Evolutionary conservation across 31 red algal genomes (phyloP).

Genomic region (Odonthalia washingtoniensis): DNA sequence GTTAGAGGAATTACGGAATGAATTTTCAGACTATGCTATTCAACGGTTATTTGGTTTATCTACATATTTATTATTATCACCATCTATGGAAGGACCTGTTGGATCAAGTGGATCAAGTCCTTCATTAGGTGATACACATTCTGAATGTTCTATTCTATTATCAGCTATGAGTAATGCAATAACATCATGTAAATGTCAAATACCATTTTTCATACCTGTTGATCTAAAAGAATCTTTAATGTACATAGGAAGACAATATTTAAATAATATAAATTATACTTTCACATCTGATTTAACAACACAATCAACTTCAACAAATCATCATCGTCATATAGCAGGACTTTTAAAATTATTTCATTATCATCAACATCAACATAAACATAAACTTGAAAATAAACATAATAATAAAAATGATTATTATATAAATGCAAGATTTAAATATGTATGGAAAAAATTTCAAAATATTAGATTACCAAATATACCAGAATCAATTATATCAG

Average conservation of each 20-base stretch:
- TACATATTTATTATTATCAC: conserved; percentile 40
- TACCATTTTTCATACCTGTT: conserved; percentile 67
- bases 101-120: too few species aligned
- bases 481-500: conserved; percentile 63
- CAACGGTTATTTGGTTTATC: conserved; percentile 55
- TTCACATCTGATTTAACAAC: too few species aligned
- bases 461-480: conserved; percentile 53
- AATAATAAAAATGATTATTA: too few species aligned
- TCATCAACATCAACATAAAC: too few species aligned
- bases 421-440: conserved; percentile 67
- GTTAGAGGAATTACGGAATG: conserved; percentile 13
- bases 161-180: conserved; percentile 66
- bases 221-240: too few species aligned
- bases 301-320: too few species aligned
- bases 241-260: too few species aligned
- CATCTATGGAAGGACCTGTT: conserved; percentile 50
- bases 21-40: background rate
- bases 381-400: too few species aligned
- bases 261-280: too few species aligned
- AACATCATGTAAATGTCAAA: conserved; percentile 37
- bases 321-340: too few species aligned
- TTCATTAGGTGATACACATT: conserved; percentile 53
- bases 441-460: conserved; percentile 73
- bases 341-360: too few species aligned
- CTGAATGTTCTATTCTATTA: conserved; percentile 61